Evolutionary conservation across 1,284 basidiomycete species (phyloP), one percentile per base, ranked within the genome.

Genomic region (Austroboletus novae-zelandiae): DNA sequence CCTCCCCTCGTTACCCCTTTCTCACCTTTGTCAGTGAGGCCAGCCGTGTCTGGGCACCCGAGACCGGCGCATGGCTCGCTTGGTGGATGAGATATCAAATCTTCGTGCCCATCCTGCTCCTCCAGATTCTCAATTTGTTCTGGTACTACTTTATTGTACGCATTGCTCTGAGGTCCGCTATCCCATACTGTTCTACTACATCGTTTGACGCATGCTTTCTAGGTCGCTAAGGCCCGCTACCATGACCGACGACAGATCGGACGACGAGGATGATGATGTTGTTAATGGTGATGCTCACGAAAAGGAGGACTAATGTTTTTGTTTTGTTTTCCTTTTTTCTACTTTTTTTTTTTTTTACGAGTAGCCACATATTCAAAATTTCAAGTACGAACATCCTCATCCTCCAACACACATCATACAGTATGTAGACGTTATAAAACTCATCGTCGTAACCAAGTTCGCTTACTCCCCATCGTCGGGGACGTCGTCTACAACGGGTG

Each of bases 41-140:
- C 11, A 71, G 76, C 13, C 83, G 77, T 61, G 66, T 77, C 35
- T 94, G 87, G 80, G 71, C 72, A 10, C 83, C 84, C 2, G 60
- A 73, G 17, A 74, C 81, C 23, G 92, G 89, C 15, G 79, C 79
- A 9, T 94, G 88, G 76, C 72, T 96, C 58, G 76, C 70, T 8
- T 68, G 73, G 62, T 95, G 91, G 91, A 86, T 94, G 81, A 81
- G 77, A 62, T 87, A 84, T 62, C 90, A 93, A 62, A 83, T 95
- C 45, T 91, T 94, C 61, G 58, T 68, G 0, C 89, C 93, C 1
- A 74, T 97, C 51, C 60, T 84, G 11, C 70, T 91, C 1, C 76
- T 98, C 13, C 92, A 94, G 67, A 61, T 82, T 53, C 77, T 98
- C 61, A 96, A 97, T 66, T 57, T 95, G 18, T 96, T 96, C 74